Conservation (phyloP, 1,284 basidiomycete genomes). For the Uromyces viciae-fabae region DNA sequence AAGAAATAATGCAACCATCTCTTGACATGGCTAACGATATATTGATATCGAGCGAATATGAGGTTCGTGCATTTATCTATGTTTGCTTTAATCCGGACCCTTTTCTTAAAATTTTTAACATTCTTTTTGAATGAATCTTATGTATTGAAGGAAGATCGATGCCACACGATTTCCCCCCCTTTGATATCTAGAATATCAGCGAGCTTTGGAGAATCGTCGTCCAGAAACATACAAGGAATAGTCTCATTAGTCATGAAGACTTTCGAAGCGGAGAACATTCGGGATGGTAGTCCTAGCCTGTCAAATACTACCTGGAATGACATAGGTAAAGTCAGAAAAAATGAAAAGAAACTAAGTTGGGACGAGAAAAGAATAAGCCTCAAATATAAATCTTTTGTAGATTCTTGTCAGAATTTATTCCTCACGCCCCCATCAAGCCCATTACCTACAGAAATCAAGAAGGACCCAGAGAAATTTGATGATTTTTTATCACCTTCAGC, state of each 20-base stretch:
- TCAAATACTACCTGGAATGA: conserved; percentile 18
- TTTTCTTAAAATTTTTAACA: background rate
- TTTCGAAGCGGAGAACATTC: conserved; percentile 10
- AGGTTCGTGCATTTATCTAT: background rate
- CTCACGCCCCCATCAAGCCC: conserved; percentile 21
- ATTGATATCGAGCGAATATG: background rate
- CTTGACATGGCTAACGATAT: conserved; percentile 2
- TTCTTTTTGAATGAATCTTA: background rate
- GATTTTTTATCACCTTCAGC: conserved; percentile 12
- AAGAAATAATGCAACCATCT: background rate
- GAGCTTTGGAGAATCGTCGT: background rate
- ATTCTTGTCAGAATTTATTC: conserved; percentile 8
- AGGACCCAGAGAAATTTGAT: background rate
- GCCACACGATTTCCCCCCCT: conserved; percentile 13
- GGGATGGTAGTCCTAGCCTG: background rate
- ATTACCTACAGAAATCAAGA: background rate
- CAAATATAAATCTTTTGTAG: background rate
- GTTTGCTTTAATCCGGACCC: background rate
- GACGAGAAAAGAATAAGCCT: background rate
- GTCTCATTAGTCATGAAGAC: background rate
- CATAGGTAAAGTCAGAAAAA: background rate
- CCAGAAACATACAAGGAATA: background rate
- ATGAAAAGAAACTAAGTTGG: background rate
- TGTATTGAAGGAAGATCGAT: background rate
- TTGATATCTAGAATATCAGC: background rate